These are phyloP conservation scores for Neoboletus subvelutipes DNA, from an alignment of 768 basidiomycete genomes.

Conservation along the genomic window DNA sequence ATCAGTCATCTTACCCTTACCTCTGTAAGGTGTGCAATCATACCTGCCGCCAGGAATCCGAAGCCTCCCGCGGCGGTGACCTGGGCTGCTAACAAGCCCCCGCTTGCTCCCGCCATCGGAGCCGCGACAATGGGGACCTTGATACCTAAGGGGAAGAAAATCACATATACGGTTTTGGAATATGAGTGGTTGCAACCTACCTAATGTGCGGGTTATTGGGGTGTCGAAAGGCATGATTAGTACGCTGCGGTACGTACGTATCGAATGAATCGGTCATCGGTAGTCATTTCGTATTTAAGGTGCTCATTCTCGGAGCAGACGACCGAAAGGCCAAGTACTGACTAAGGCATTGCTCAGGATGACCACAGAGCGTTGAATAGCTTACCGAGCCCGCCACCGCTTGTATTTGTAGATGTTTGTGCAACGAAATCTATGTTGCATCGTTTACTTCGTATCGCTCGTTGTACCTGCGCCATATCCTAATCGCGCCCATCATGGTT, in stretches of 20 bases:
- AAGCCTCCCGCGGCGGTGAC: constrained; percentile 71
- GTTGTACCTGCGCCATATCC: constrained; percentile 20
- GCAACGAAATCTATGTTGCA: constrained; percentile 8
- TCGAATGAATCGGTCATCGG: too few relatives aligned
- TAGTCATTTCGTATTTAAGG: not conserved
- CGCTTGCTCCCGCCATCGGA: constrained; percentile 71
- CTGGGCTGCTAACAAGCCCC: constrained; percentile 58
- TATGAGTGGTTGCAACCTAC: constrained; percentile 32
- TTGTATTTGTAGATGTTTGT: constrained; percentile 38
- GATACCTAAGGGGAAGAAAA: constrained; percentile 39
- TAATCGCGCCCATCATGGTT: constrained; percentile 60
- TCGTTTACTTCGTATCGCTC: constrained; percentile 27
- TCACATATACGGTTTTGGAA: not conserved
- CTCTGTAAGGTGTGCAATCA: not conserved
- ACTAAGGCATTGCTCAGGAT: not conserved
- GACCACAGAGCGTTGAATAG: too few relatives aligned
- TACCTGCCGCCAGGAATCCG: constrained; percentile 71
- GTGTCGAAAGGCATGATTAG: constrained; percentile 34
- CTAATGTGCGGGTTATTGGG: constrained; percentile 49
- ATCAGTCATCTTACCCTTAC: not conserved
- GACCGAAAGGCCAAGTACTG: not conserved
- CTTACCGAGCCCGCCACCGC: not conserved
- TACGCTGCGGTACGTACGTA: not conserved
- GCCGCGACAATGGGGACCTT: constrained; percentile 59
- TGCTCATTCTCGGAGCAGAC: not conserved